Base-by-base conservation (phyloP, 768 basidiomycete genomes). In the Leccinum rimulosum region DNA sequence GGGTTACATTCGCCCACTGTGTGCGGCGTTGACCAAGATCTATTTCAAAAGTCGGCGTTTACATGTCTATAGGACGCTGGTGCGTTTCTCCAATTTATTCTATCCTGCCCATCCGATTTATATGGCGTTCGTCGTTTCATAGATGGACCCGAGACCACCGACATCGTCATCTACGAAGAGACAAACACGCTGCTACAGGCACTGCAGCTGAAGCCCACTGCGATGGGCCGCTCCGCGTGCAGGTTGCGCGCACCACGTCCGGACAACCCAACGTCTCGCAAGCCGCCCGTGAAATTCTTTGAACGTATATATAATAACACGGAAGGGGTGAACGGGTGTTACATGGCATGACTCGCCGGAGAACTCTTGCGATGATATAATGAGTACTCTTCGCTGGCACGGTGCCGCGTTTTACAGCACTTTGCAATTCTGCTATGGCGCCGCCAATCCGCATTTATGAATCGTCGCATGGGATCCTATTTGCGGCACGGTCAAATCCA, bases 231-330 rank as follows among this genome's bases (percentile, higher is more conserved):
- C 62, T 82, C 5, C 64, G 57, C 0, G 68, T 88, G 22, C 73
- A 75, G 15, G 88, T 88, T 7, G 87, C 77, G 64, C 2, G 60
- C 67, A 0, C 87, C 86, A 4, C 78, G 90, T 36, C 90, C 90
- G 0, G 90, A 92, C 61, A 90, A 92, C 60, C 90, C 89, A 0
- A 89, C 85, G 6, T 90, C 90, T 8, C 87, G 90, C 17, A 77
- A 80, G 30, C 88, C 89, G 0, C 87, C 88, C 3, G 61, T 43
- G n/a, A 43, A 43, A 43, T 19, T 19, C n/a, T 43, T 19, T 19
- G n/a, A 43, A 40, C 38, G 17, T 31, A 31, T 31, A 11, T 31
- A 31, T 31, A 33, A 14, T 36, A 17, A 38, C 10, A 9, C 43
- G n/a, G 43, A 19, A 43, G n/a, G 38, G 38, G n/a, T 9, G 40